phyloP scores from a whole-genome alignment of 2,329 filamentous ascomycete genomes.

The Fusarium incarnatum region DNA sequence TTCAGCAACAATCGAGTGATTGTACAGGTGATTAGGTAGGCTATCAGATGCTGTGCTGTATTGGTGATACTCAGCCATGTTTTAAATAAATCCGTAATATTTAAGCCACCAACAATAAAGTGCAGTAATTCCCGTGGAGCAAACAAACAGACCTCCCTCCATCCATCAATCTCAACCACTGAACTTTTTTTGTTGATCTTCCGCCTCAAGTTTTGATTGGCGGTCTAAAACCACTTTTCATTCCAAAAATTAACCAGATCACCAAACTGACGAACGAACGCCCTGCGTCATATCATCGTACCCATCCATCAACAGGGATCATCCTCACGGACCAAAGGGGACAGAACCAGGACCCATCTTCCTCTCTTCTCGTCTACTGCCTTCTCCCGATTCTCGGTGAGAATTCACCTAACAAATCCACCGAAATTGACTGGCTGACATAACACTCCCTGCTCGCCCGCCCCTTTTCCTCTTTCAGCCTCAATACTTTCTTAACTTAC shows the following conservation, averaged over 20 bases:
- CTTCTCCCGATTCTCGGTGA: not conserved
- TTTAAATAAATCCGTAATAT: not conserved
- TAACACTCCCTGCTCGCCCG: slow-evolving; percentile 14
- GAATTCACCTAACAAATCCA: not conserved
- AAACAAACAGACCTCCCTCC: not conserved
- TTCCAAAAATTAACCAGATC: not conserved
- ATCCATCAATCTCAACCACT: not conserved
- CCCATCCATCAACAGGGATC: slow-evolving; percentile 1
- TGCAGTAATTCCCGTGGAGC: not conserved
- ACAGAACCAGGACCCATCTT: not conserved
- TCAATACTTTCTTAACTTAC: slow-evolving; percentile 15
- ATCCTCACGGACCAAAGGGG: not conserved
- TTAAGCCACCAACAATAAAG: not conserved
- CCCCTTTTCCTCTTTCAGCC: slow-evolving; percentile 39
- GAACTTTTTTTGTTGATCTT: not conserved
- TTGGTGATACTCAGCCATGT: not conserved
- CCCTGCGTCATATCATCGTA: not conserved
- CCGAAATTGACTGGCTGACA: slow-evolving; percentile 20
- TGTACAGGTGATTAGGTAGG: not conserved
- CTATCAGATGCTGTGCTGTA: not conserved
- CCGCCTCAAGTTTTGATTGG: slow-evolving; percentile 7
- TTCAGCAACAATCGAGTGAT: not conserved
- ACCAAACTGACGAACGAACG: not conserved
- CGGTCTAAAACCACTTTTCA: not conserved
- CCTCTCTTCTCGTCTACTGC: not conserved